These are phyloP conservation scores for Fusarium subtropicale DNA, from an alignment of 2,329 filamentous ascomycete species.

Conservation along the genomic window DNA sequence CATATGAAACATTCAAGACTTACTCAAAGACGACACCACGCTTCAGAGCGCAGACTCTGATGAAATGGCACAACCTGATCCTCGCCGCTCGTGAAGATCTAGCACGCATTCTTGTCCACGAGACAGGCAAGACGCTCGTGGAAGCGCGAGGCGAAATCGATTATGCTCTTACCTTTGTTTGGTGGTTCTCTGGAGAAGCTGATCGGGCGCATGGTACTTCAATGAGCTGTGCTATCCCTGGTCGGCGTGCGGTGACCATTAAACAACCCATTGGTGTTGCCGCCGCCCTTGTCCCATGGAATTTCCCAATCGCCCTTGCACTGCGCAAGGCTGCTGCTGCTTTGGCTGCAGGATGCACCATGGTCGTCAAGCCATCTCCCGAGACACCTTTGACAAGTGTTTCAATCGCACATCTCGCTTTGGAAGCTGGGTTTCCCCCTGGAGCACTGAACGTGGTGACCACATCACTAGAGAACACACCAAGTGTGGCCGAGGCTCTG, in stretches of 20 bases:
- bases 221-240: slow-evolving; percentile 58
- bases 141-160: slow-evolving; percentile 67
- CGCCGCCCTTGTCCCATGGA: slow-evolving; percentile 60
- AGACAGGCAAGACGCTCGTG: slow-evolving; percentile 68
- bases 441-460: slow-evolving; percentile 71
- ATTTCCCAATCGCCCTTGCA: slow-evolving; percentile 68
- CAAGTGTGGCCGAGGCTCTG: slow-evolving; percentile 58
- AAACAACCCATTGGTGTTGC: slow-evolving; percentile 62
- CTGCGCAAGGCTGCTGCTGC: slow-evolving; percentile 62
- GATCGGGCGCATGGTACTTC: slow-evolving; percentile 61
- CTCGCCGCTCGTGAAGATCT: slow-evolving; percentile 52
- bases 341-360: slow-evolving; percentile 80
- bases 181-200: slow-evolving; percentile 69
- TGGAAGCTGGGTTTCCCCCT: slow-evolving; percentile 78
- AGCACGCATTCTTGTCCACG: slow-evolving; percentile 55
- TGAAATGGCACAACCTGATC: slow-evolving; percentile 55
- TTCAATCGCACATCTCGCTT: slow-evolving; percentile 73
- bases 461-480: slow-evolving; percentile 58
- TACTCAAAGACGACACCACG: slow-evolving; percentile 55
- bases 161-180: slow-evolving; percentile 64
- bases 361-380: slow-evolving; percentile 78
- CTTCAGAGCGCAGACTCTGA: slow-evolving; percentile 48
- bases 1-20: slow-evolving; percentile 52
- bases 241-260: slow-evolving; percentile 73
- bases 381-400: slow-evolving; percentile 80